These are phyloP conservation scores for Ogataea pini DNA, from an alignment of 805 yeast genomes.

Conservation along the genomic window DNA sequence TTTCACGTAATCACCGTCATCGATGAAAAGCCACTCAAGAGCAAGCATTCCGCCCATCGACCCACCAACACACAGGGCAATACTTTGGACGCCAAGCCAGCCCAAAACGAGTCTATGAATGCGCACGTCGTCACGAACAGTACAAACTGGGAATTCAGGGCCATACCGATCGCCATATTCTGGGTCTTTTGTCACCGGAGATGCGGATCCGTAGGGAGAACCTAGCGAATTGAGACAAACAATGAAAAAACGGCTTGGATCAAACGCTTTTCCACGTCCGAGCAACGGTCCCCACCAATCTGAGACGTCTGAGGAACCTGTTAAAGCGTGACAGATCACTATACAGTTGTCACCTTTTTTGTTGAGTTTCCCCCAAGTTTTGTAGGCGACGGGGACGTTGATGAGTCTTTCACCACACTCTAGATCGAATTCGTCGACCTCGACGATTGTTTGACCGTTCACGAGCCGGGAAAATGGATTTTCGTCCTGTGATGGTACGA, in stretches of 20 bases:
- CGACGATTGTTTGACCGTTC: slow-evolving; percentile 72
- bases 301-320: slow-evolving; percentile 92
- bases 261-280: slow-evolving; percentile 85
- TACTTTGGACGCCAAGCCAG: slow-evolving; percentile 69
- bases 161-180: slow-evolving; percentile 78
- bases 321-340: slow-evolving; percentile 93
- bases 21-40: slow-evolving; percentile 74
- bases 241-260: slow-evolving; percentile 82
- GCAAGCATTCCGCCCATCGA: slow-evolving; percentile 99
- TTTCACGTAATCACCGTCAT: slow-evolving; percentile 65
- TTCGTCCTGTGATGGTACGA: slow-evolving; percentile 47
- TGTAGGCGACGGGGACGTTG: slow-evolving; percentile 90
- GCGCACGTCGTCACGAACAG: slow-evolving; percentile 89
- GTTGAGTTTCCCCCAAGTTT: slow-evolving; percentile 91
- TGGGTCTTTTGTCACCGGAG: slow-evolving; percentile 84
- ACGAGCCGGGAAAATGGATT: slow-evolving; percentile 76
- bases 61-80: slow-evolving; percentile 91
- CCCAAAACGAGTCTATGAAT: slow-evolving; percentile 79
- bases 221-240: slow-evolving; percentile 92
- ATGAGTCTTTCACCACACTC: slow-evolving; percentile 78
- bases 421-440: slow-evolving; percentile 68
- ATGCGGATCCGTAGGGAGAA: slow-evolving; percentile 93
- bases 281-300: slow-evolving; percentile 99
- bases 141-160: slow-evolving; percentile 91
- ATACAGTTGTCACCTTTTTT: slow-evolving; percentile 69